These are phyloP conservation scores for Pelomyxa schiedti DNA, from an alignment of 78 protist species.

Conservation along the genomic window DNA sequence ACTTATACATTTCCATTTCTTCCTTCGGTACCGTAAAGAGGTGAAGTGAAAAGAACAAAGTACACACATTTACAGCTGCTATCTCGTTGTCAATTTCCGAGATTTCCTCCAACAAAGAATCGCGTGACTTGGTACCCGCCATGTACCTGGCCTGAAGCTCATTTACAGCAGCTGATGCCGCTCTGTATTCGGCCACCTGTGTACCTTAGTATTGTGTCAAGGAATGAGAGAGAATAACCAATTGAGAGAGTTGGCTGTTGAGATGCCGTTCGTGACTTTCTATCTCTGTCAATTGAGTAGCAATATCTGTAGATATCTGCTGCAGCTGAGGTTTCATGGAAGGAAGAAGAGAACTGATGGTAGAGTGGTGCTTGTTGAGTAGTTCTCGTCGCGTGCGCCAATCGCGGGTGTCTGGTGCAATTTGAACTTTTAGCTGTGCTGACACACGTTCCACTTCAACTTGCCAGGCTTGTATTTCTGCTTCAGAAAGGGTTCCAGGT, in stretches of 20 bases:
- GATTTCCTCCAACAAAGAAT: not conserved
- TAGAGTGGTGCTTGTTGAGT: not conserved
- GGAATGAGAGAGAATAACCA: no score
- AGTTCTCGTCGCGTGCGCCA: not conserved
- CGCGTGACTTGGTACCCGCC: not conserved
- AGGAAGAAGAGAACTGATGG: not conserved
- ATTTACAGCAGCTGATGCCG: not conserved
- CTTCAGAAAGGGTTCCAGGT: not conserved
- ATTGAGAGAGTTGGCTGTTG: not conserved
- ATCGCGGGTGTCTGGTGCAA: not conserved
- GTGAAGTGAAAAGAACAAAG: no score
- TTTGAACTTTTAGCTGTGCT: not conserved
- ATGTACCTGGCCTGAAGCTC: not conserved
- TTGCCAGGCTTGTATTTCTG: no score
- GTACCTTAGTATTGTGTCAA: no score
- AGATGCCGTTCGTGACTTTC: not conserved
- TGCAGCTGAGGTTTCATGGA: not conserved
- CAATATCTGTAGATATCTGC: not conserved
- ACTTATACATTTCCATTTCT: not conserved
- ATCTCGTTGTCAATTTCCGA: not conserved
- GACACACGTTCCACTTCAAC: not conserved
- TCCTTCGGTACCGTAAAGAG: no score
- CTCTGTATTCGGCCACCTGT: not conserved
- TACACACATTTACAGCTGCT: not conserved
- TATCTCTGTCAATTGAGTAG: not conserved